phyloP scores from a whole-genome alignment of 75 land plant species.

The Cunninghamia lanceolata region DNA sequence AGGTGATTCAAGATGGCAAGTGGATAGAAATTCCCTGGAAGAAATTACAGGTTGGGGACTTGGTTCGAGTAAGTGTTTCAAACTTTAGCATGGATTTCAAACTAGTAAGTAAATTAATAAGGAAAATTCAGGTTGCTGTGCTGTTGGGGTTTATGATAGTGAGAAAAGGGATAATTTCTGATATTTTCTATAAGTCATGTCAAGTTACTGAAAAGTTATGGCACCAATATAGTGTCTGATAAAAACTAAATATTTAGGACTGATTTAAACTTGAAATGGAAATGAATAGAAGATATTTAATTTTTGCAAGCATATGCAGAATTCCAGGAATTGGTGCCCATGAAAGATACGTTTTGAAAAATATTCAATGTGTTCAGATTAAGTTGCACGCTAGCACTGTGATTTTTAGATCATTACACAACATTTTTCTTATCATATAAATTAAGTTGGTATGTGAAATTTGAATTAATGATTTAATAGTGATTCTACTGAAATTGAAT shows the following conservation, averaged over 20 bases:
- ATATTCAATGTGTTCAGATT: neutral
- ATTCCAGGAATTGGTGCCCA: neutral
- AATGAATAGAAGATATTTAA: neutral
- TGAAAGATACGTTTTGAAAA: neutral
- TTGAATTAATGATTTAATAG: neutral
- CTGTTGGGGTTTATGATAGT: neutral
- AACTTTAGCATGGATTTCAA: neutral
- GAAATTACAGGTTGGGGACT: conserved; percentile 87
- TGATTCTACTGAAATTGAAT: neutral
- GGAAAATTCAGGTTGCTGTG: neutral
- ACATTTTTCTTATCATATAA: neutral
- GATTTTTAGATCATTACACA: neutral
- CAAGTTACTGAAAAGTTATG: neutral
- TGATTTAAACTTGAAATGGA: neutral
- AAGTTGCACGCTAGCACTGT: neutral
- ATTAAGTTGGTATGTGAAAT: neutral
- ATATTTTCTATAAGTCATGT: neutral
- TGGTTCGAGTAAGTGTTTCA: conserved; percentile 63
- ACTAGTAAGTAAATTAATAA: neutral
- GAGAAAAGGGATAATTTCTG: neutral
- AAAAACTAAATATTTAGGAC: neutral
- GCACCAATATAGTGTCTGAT: neutral
- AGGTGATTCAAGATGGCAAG: conserved; percentile 61
- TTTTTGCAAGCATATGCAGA: neutral
- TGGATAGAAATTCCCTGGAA: conserved; percentile 88